phyloP scores from a whole-genome alignment of 164 flowering plant genomes.

The Tetracentron sinense region DNA sequence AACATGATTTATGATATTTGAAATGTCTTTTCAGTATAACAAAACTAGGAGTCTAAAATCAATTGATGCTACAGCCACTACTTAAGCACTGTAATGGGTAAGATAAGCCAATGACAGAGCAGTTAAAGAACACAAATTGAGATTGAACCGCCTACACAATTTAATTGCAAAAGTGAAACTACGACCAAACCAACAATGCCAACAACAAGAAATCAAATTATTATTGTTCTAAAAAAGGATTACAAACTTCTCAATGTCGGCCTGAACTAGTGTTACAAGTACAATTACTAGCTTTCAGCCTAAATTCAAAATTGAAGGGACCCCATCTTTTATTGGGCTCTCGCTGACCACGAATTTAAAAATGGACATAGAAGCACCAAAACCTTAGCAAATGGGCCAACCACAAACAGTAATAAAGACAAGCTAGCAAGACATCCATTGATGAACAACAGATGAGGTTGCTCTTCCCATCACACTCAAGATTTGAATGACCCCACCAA shows the following conservation, averaged over 20 bases:
- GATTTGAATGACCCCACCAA: slow-evolving; percentile 20
- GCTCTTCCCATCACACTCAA: neutral
- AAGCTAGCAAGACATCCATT: neutral
- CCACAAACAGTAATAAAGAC: no score
- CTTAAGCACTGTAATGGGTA: slow-evolving; percentile 5
- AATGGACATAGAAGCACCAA: no score
- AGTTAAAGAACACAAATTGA: neutral
- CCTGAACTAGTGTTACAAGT: no score
- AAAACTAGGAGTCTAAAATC: neutral
- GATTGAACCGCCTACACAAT: neutral
- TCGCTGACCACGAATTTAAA: no score
- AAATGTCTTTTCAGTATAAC: slow-evolving; percentile 24
- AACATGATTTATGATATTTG: slow-evolving; percentile 11
- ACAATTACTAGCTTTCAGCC: no score
- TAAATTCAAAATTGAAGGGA: no score
- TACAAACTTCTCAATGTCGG: no score
- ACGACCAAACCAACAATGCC: neutral
- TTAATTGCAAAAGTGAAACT: neutral
- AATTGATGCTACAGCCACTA: slow-evolving; percentile 16
- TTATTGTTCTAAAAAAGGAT: no score
- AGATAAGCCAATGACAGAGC: slow-evolving; percentile 11
- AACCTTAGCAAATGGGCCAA: no score
- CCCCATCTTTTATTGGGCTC: no score
- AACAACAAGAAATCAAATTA: no score
- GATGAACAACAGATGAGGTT: neutral